Evolutionary conservation across 441 rosid species (phyloP), one percentile per base, ranked within the genome.

Genomic region (Euphorbia celastroides): DNA sequence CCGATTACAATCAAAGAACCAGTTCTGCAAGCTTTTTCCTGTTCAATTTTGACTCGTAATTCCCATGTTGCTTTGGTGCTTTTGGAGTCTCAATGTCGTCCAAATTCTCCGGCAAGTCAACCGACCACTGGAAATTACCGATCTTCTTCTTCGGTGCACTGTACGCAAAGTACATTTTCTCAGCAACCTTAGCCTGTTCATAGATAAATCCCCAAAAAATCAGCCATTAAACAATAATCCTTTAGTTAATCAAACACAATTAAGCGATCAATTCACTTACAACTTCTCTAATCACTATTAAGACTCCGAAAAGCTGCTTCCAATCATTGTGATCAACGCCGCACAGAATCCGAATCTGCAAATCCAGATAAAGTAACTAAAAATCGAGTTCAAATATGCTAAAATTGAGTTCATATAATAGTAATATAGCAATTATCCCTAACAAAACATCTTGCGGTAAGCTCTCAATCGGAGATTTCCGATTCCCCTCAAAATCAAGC

Each of bases 311-410:
- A 26, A 93, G 88, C 79, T 76, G 88, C 66, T 84, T 81, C 67
- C 91, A 74, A 79, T 93, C 97, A 7, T 80, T 86, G 60, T 89
- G 93, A 67, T 86, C 82, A 20, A 93, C 95, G 5, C 83, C 75
- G 41, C 88, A 88, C 7, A 93, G 69, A 70, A 93, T 78, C 75
- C 75, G 74, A 76, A 88, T 72, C 96, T 93, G 89, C 12, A 22
- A 44, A 62, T 5, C 64, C 42, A 14, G 55, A 70, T 68, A 25
- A n/a, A 52, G 41, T 50, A 55, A 62, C 27, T 67, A 17, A 9
- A n/a, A 48, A 48, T 2, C 7, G 22, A n/a, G 52, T 48, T 48
- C 13, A 44, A 44, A 44, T 14, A 1, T 13, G 7, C 2, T 41
- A 41, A 41, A 41, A 41, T 1, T 9, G 3, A 41, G 44, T 41